phyloP scores from a whole-genome alignment of 805 yeast genomes.

The Candida suzukii region DNA sequence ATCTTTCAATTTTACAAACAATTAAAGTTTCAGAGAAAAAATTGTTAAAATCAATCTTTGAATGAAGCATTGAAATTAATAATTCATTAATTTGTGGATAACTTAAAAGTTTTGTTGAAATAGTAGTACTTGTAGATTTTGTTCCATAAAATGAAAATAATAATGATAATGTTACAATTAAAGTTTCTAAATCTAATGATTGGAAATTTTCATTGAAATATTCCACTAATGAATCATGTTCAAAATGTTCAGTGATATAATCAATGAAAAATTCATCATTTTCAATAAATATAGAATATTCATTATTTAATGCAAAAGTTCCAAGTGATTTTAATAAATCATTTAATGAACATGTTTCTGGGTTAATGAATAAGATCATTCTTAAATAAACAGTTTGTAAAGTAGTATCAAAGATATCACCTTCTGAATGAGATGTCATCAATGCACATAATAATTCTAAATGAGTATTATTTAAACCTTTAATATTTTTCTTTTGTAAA shows the following conservation, averaged over 20 bases:
- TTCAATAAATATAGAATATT: slow-evolving; percentile 25
- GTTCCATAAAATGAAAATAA: background rate
- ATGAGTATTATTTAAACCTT: slow-evolving; percentile 18
- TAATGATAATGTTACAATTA: slow-evolving; percentile 10
- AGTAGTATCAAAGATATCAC: slow-evolving; percentile 40
- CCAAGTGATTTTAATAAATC: slow-evolving; percentile 29
- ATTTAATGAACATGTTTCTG: slow-evolving; percentile 18
- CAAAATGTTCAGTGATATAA: slow-evolving; percentile 17
- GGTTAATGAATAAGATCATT: slow-evolving; percentile 33
- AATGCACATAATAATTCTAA: slow-evolving; percentile 25
- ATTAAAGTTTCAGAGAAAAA: slow-evolving; percentile 15
- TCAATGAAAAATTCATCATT: slow-evolving; percentile 34
- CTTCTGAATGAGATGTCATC: slow-evolving; percentile 26
- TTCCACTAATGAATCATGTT: slow-evolving; percentile 7
- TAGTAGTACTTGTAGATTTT: slow-evolving; percentile 4
- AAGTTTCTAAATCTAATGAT: slow-evolving; percentile 10
- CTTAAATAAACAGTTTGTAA: slow-evolving; percentile 46
- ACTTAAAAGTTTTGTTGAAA: slow-evolving; percentile 11
- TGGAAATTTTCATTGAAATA: slow-evolving; percentile 5
- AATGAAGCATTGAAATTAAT: slow-evolving; percentile 11
- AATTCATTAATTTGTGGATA: slow-evolving; percentile 10
- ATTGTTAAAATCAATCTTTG: slow-evolving; percentile 11
- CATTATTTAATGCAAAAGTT: slow-evolving; percentile 29
- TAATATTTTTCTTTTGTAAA: slow-evolving; percentile 17
- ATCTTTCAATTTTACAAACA: slow-evolving; percentile 12